phyloP scores from a whole-genome alignment of 306 rosid genomes.

The Cicer arietinum region DNA sequence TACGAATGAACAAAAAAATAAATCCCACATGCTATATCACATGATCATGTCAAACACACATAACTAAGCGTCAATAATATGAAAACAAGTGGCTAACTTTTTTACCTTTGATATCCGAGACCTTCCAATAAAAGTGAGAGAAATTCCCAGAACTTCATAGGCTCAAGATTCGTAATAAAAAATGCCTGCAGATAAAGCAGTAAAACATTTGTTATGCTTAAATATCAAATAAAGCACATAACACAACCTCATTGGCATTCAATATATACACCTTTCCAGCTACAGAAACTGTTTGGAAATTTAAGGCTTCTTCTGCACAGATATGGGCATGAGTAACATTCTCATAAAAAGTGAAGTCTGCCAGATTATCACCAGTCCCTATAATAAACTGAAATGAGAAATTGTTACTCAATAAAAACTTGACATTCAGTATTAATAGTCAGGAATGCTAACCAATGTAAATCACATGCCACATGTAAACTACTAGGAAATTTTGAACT shows the following conservation, averaged over 20 bases:
- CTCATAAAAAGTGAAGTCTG: slow-evolving; percentile 82
- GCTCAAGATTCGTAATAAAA: slow-evolving; percentile 80
- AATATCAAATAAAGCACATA: slow-evolving; percentile 36
- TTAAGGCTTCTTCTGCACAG: slow-evolving; percentile 85
- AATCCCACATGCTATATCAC: slow-evolving; percentile 4
- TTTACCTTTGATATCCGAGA: slow-evolving; percentile 82
- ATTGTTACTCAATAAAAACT: slow-evolving; percentile 59
- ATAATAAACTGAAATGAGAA: slow-evolving; percentile 84
- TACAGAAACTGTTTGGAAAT: slow-evolving; percentile 63
- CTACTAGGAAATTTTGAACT: slow-evolving; percentile 31
- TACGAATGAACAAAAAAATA: slow-evolving; percentile 31
- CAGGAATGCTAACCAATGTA: slow-evolving; percentile 15
- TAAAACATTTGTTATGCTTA: slow-evolving; percentile 39
- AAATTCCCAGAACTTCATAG: slow-evolving; percentile 78
- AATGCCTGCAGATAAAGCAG: slow-evolving; percentile 66
- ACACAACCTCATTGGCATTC: slow-evolving; percentile 31
- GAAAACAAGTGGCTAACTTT: slow-evolving; percentile 42
- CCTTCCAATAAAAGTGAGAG: slow-evolving; percentile 63
- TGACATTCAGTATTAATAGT: not conserved
- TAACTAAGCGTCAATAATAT: slow-evolving; percentile 34
- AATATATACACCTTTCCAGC: slow-evolving; percentile 78
- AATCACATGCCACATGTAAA: slow-evolving; percentile 37
- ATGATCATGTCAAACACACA: slow-evolving; percentile 33
- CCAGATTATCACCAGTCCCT: slow-evolving; percentile 77
- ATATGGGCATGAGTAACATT: slow-evolving; percentile 86